Evolutionary conservation across 768 basidiomycete genomes (phyloP).

Genomic region (Guyanaporus albipodus): DNA sequence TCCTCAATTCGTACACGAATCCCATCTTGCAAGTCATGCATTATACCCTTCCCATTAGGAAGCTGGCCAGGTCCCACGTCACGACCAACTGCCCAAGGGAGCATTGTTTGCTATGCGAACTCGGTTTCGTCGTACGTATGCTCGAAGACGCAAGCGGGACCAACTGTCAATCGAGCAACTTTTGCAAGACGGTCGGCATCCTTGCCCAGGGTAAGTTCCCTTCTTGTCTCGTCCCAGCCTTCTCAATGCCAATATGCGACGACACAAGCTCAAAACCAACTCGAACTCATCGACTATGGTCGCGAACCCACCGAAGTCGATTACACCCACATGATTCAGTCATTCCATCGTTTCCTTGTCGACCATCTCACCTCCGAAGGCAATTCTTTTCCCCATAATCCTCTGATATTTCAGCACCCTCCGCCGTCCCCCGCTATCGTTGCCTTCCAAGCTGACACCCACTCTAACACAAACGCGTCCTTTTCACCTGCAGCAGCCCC

Average conservation of each 20-base stretch:
- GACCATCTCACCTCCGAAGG: slow-evolving; percentile 80
- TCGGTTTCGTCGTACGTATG: slow-evolving; percentile 94
- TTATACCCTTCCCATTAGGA: slow-evolving; percentile 72
- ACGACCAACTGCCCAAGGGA: slow-evolving; percentile 84
- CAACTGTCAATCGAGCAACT: slow-evolving; percentile 97
- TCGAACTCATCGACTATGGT: slow-evolving; percentile 88
- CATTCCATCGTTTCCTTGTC: slow-evolving; percentile 90
- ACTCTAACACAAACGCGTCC: slow-evolving; percentile 9
- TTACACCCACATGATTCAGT: slow-evolving; percentile 88
- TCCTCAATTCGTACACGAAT: slow-evolving; percentile 96
- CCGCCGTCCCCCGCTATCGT: slow-evolving; percentile 3
- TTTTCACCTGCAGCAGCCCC: slow-evolving; percentile 54
- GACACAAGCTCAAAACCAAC: slow-evolving; percentile 59
- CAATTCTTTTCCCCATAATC: slow-evolving; percentile 59
- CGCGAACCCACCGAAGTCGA: slow-evolving; percentile 68
- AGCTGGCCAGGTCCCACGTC: slow-evolving; percentile 87
- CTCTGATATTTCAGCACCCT: slow-evolving; percentile 40
- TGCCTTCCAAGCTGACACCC: slow-evolving; percentile 19
- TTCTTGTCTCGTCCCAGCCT: too few relatives aligned
- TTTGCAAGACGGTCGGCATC: slow-evolving; percentile 89
- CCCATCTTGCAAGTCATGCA: slow-evolving; percentile 86
- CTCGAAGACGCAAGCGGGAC: slow-evolving; percentile 90
- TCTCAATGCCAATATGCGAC: neutral
- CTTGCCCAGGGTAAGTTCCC: slow-evolving; percentile 71
- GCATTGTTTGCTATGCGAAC: slow-evolving; percentile 91